Percentiles rank a stretch among this genome's conserved stretches.
phyloP scores from a whole-genome alignment of 1,284 basidiomycete species.

The Rhizoctonia solani region DNA sequence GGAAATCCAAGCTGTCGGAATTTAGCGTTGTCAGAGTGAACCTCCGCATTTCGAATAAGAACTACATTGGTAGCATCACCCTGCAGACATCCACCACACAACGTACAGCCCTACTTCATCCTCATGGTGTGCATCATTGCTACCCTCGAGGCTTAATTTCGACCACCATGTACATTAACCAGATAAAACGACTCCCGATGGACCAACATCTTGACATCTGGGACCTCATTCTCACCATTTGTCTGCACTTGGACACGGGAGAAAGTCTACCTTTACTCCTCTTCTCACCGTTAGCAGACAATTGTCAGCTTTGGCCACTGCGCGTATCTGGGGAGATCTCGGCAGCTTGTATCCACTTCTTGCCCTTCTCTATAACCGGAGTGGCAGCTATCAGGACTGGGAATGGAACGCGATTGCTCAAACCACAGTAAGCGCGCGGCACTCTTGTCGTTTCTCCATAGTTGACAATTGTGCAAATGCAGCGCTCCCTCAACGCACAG shows the following conservation, averaged over 20 bases:
- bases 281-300: neutral
- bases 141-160: too few species aligned
- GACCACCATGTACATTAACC: neutral
- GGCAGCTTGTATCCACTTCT: slow-evolving; percentile 14
- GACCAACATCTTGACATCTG: slow-evolving; percentile 9
- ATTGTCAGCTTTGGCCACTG: neutral
- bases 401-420: slow-evolving; percentile 15
- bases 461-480: neutral
- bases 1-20: too few species aligned
- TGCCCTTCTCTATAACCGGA: neutral
- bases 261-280: neutral
- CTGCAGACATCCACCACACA: neutral
- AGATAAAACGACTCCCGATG: neutral
- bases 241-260: neutral
- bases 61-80: neutral
- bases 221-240: slow-evolving; percentile 4
- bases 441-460: neutral
- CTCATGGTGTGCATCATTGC: neutral
- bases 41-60: slow-evolving; percentile 1
- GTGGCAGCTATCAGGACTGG: slow-evolving; percentile 3
- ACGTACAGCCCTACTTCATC: neutral
- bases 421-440: neutral
- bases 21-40: neutral
- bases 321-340: slow-evolving; percentile 5
- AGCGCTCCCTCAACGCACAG: neutral